Evolutionary conservation across 2,329 filamentous ascomycete genomes (phyloP).

Genomic region (Sporothrix globosa): DNA sequence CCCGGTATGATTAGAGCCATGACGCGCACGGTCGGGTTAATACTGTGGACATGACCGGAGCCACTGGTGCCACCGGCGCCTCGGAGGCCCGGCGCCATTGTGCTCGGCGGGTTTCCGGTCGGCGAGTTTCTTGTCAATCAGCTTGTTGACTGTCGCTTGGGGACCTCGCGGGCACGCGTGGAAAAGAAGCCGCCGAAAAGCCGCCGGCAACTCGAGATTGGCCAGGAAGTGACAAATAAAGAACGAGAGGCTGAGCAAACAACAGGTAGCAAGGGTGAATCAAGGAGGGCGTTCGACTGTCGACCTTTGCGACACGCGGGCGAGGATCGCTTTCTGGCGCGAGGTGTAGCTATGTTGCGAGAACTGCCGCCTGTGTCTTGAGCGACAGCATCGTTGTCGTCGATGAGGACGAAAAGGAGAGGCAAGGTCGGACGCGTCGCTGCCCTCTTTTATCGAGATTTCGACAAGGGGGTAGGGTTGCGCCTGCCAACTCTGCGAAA

Average conservation of each 20-base stretch:
- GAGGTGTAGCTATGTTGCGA: background rate
- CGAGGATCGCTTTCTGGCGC: background rate
- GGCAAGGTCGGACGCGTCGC: background rate
- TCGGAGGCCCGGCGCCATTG: constrained; percentile 11
- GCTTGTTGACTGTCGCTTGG: background rate
- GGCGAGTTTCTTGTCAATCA: no score
- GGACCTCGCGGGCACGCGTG: background rate
- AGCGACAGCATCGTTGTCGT: constrained; percentile 18
- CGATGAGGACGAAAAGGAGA: no score
- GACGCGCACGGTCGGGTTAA: constrained; percentile 31
- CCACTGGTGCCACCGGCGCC: constrained; percentile 3
- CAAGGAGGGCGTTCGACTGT: background rate
- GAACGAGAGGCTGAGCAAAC: background rate
- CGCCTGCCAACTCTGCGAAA: constrained; percentile 16
- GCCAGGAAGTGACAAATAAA: background rate
- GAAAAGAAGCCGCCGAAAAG: background rate
- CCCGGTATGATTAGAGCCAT: constrained; percentile 61
- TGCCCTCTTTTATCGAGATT: background rate
- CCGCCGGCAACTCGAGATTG: background rate
- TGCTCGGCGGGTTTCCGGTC: no score
- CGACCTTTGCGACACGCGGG: background rate
- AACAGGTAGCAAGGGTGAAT: background rate
- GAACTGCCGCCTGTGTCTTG: constrained; percentile 10
- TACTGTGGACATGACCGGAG: constrained; percentile 30
- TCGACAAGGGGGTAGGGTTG: background rate